Percentiles rank a stretch among this genome's conserved stretches.
Conservation (phyloP, 2,329 filamentous ascomycete genomes). For the Pyrenochaeta sp. region DNA sequence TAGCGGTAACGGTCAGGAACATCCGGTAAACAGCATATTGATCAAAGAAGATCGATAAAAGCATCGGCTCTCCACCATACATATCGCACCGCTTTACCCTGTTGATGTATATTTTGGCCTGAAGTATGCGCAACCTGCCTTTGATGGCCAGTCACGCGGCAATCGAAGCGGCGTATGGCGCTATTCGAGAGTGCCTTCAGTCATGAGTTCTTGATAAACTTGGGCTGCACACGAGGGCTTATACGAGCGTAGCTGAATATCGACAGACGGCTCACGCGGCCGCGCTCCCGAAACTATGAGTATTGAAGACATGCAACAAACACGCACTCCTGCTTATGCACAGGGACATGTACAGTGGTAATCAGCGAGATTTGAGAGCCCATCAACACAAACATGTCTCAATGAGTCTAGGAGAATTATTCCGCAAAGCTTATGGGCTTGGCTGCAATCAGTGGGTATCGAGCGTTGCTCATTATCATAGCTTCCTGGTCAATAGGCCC, state of each 20-base stretch:
- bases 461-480: constrained; percentile 11
- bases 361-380: constrained; percentile 20
- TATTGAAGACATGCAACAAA: constrained; percentile 5
- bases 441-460: constrained; percentile 18
- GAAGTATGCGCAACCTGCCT: constrained; percentile 5
- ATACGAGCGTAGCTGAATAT: constrained; percentile 20
- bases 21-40: constrained; percentile 22
- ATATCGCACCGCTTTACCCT: constrained; percentile 1
- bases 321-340: constrained; percentile 18
- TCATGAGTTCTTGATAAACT: constrained; percentile 4
- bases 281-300: constrained; percentile 25
- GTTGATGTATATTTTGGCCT: not conserved
- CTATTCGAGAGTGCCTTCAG: constrained; percentile 10
- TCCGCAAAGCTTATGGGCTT: constrained; percentile 17
- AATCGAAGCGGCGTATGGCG: constrained; percentile 19
- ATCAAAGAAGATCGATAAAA: constrained; percentile 22
- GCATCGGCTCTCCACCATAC: constrained; percentile 21
- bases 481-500: constrained; percentile 10
- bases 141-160: constrained; percentile 8
- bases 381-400: not conserved
- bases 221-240: constrained; percentile 8
- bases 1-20: constrained; percentile 23
- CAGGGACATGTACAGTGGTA: constrained; percentile 21
- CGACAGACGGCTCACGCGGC: constrained; percentile 32
- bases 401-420: constrained; percentile 9